Base-by-base conservation (phyloP, 2,329 filamentous ascomycete species). In the Sporothrix sp. region DNA sequence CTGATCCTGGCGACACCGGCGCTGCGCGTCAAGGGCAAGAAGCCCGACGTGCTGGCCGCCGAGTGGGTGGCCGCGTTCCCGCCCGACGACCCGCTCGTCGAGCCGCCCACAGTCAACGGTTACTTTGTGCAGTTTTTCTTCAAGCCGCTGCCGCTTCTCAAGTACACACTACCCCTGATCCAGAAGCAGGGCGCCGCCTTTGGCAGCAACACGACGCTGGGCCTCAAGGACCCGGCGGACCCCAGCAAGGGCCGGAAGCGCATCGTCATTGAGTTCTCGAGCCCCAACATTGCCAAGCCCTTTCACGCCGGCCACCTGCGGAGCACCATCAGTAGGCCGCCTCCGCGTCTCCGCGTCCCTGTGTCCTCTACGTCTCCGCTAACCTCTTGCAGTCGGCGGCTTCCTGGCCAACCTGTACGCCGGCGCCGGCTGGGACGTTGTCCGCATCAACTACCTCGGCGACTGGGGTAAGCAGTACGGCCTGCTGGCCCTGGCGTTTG, bases 221-320 rank as follows among this genome's bases (percentile, higher is more conserved):
- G 80, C 3, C 67, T 81, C 71, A 74, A 73, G 57, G 80, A 88
- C 61, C 73, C 76, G 33, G 68, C 71, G 20, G 75, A 87, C 61
- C 73, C 79, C 7, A 73, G 70, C 47, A 71, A 75, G 53, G 80
- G 76, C 55, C 72, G 71, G 59, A 87, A 87, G 72, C 77, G 75
- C 54, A 76, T 81, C 36, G 78, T 93, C 47, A 77, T 93, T 59
- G 87, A 93, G 62, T 93, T 91, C 66, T 88, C 84, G 7, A 89
- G 84, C 7, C 87, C 87, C 46, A 93, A 93, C 64, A 89, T 93
- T 53, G 87, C 87, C 40, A 91, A 91, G 68, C 86, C 84, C 21
- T 89, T 89, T 71, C 84, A 88, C 62, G 85, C 84, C 35, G 84
- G 84, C 11, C 85, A 90, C 65, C 70, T 89, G 59, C 76, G 85